A percentile compares a stretch with the other conserved stretches of the same genome.
Evolutionary conservation across 2,329 filamentous ascomycete species (phyloP).

Genomic region (Penicillium palitans): DNA sequence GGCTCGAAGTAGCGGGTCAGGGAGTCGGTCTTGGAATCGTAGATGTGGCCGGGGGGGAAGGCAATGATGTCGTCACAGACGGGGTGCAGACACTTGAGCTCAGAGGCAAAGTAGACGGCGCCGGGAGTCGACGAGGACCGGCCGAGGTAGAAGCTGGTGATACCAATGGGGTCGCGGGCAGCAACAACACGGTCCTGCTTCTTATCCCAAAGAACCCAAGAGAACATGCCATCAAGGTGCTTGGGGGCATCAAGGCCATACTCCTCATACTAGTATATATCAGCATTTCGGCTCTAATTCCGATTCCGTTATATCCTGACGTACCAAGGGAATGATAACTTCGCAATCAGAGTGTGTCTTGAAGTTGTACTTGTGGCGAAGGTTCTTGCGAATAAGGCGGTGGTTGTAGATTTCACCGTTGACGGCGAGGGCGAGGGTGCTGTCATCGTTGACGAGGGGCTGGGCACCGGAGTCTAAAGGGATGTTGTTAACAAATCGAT

Average conservation of each 20-base stretch:
- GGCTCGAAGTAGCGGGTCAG: slow-evolving; percentile 88
- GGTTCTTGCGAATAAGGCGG: slow-evolving; percentile 82
- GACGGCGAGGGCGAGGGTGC: slow-evolving; percentile 85
- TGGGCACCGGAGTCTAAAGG: slow-evolving; percentile 84
- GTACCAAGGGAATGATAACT: slow-evolving; percentile 94
- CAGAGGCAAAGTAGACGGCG: slow-evolving; percentile 92
- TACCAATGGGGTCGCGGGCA: slow-evolving; percentile 92
- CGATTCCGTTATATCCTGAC: slow-evolving; percentile 30
- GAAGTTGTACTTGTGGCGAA: slow-evolving; percentile 87
- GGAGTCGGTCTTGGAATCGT: slow-evolving; percentile 86
- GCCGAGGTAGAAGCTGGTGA: slow-evolving; percentile 97
- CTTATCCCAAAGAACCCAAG: slow-evolving; percentile 97
- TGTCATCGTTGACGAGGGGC: slow-evolving; percentile 89
- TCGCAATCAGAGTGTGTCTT: slow-evolving; percentile 99
- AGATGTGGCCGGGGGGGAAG: slow-evolving; percentile 94
- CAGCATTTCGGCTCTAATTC: slow-evolving; percentile 14
- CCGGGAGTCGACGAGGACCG: slow-evolving; percentile 79
- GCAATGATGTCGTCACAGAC: slow-evolving; percentile 94
- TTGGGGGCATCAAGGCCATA: slow-evolving; percentile 90
- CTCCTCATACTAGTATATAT: slow-evolving; percentile 72
- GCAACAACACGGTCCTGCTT: slow-evolving; percentile 87
- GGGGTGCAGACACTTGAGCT: slow-evolving; percentile 87
- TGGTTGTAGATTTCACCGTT: slow-evolving; percentile 99
- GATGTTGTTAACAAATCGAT: slow-evolving; percentile 14
- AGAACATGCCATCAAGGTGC: slow-evolving; percentile 98